Conservation (phyloP, 2,329 filamentous ascomycete species). For the Pestalotiopsis fici region DNA sequence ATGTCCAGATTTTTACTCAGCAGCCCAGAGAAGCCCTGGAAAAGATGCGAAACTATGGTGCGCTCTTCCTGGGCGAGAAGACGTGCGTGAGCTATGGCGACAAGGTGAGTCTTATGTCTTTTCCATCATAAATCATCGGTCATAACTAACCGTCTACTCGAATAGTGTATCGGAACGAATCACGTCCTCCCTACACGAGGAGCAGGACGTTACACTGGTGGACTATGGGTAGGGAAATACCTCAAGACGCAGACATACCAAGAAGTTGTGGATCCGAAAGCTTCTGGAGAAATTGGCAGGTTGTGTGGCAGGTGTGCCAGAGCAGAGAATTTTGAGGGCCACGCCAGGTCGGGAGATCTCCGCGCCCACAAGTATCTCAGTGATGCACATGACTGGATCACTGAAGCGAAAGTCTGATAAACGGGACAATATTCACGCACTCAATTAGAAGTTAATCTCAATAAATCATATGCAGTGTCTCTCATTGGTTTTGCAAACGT, state of each 20-base stretch:
- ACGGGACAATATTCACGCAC: neutral
- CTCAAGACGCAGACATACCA: conserved; percentile 54
- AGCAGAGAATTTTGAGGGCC: conserved; percentile 53
- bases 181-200: conserved; percentile 52
- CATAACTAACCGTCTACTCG: neutral
- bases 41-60: conserved; percentile 53
- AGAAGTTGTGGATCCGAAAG: conserved; percentile 42
- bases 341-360: conserved; percentile 51
- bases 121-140: neutral
- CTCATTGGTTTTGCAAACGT: too few relatives aligned
- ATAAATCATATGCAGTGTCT: too few relatives aligned
- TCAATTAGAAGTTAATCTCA: too few relatives aligned
- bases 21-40: conserved; percentile 46
- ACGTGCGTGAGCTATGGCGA: conserved; percentile 56
- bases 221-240: conserved; percentile 57
- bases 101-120: conserved; percentile 37
- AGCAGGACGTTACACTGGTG: conserved; percentile 50
- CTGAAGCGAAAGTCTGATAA: conserved; percentile 16
- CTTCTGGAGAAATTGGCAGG: conserved; percentile 47
- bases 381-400: conserved; percentile 45
- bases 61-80: conserved; percentile 50
- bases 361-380: conserved; percentile 42
- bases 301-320: conserved; percentile 50
- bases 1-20: conserved; percentile 51
- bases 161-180: conserved; percentile 53